These are phyloP conservation scores for Baorangia bicolor DNA, from an alignment of 768 basidiomycete species.

Conservation along the genomic window DNA sequence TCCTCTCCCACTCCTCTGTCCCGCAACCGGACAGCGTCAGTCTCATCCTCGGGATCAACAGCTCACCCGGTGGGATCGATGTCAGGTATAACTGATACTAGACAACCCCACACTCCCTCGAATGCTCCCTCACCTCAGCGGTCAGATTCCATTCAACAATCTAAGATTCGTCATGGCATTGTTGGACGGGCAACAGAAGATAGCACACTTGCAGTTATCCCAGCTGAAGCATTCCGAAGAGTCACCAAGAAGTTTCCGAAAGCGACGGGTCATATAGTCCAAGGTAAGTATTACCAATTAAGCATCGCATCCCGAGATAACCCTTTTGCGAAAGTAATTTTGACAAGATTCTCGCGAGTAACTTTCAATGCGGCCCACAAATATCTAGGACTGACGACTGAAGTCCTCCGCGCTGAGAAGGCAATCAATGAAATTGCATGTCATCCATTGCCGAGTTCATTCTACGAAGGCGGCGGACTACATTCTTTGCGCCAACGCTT, in stretches of 20 bases:
- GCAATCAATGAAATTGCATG: slow-evolving; percentile 97
- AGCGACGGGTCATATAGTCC: slow-evolving; percentile 93
- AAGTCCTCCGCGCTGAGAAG: slow-evolving; percentile 95
- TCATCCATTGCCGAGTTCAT: slow-evolving; percentile 86
- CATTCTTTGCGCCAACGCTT: slow-evolving; percentile 90
- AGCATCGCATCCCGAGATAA: slow-evolving; percentile 11
- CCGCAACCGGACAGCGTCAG: slow-evolving; percentile 50
- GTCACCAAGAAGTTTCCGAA: slow-evolving; percentile 97
- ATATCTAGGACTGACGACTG: slow-evolving; percentile 91
- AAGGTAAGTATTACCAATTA: slow-evolving; percentile 50
- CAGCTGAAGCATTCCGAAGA: slow-evolving; percentile 93
- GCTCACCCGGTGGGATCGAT: slow-evolving; percentile 47
- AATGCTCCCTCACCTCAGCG: slow-evolving; percentile 21
- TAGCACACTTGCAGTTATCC: slow-evolving; percentile 96
- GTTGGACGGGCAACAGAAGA: slow-evolving; percentile 94
- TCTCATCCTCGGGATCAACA: slow-evolving; percentile 70
- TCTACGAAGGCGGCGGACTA: slow-evolving; percentile 91
- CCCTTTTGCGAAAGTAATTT: slow-evolving; percentile 60
- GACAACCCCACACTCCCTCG: slow-evolving; percentile 11
- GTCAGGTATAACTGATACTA: slow-evolving; percentile 19
- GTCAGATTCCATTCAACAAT: slow-evolving; percentile 25
- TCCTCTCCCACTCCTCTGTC: slow-evolving; percentile 28
- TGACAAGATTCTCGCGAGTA: slow-evolving; percentile 94
- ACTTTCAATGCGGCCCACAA: slow-evolving; percentile 98
- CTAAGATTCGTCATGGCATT: slow-evolving; percentile 59